These are phyloP conservation scores for Suillus discolor DNA, from an alignment of 768 basidiomycete species.

Conservation along the genomic window DNA sequence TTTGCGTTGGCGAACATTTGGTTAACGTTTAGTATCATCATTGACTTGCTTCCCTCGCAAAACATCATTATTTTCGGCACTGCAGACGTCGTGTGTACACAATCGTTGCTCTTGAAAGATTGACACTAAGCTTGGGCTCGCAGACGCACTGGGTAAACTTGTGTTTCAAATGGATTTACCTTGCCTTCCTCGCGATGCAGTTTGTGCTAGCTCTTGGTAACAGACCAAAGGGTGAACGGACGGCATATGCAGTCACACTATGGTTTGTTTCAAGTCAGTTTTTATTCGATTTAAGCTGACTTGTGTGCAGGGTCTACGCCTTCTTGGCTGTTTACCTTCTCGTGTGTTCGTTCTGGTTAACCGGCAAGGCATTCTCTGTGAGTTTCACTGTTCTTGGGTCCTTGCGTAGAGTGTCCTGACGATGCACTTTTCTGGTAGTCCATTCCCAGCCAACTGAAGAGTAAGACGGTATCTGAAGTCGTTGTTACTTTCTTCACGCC, in stretches of 20 bases:
- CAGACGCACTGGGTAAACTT: constrained; percentile 91
- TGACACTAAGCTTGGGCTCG: constrained; percentile 8
- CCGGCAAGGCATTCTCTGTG: constrained; percentile 77
- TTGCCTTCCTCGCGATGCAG: constrained; percentile 82
- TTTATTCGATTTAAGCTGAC: constrained; percentile 12
- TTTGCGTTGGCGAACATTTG: constrained; percentile 91
- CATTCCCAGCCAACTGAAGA: constrained; percentile 53
- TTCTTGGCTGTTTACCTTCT: constrained; percentile 82
- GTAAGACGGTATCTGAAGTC: constrained; percentile 51
- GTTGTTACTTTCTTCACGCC: constrained; percentile 68
- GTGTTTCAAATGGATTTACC: constrained; percentile 83
- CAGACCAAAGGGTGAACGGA: constrained; percentile 86
- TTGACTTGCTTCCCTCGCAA: constrained; percentile 73
- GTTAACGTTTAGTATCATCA: constrained; percentile 95
- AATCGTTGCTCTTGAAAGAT: not conserved
- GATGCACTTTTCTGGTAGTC: constrained; percentile 35
- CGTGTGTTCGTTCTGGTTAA: constrained; percentile 85
- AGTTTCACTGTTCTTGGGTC: constrained; percentile 18
- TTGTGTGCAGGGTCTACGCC: constrained; percentile 71
- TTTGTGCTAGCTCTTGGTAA: constrained; percentile 78
- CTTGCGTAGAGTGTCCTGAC: not conserved
- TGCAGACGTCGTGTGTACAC: constrained; percentile 56
- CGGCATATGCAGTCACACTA: constrained; percentile 69
- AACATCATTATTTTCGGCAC: constrained; percentile 72
- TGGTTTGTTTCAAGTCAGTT: constrained; percentile 44